Percentiles rank a stretch among this genome's conserved stretches.
Evolutionary conservation across 2,329 filamentous ascomycete genomes (phyloP).

Genomic region (Knoxdaviesia proteae): DNA sequence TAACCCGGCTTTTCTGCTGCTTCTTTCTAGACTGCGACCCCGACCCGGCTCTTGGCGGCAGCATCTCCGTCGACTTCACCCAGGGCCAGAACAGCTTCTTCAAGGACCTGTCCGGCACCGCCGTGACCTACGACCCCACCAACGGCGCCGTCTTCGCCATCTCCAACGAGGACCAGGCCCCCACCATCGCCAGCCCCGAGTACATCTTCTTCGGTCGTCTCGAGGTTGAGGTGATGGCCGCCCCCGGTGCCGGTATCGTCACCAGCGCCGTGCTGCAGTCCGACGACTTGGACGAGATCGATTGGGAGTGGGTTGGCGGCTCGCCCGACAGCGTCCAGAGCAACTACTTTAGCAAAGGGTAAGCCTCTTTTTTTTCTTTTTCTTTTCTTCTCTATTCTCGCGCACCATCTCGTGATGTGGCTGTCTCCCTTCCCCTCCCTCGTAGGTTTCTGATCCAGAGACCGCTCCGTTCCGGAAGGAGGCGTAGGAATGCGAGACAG

Average conservation of each 20-base stretch:
- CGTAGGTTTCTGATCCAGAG: too few species aligned
- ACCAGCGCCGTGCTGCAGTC: slow-evolving; percentile 81
- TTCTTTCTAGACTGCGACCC: slow-evolving; percentile 38
- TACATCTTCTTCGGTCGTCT: slow-evolving; percentile 96
- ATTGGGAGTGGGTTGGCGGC: slow-evolving; percentile 87
- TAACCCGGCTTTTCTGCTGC: not conserved
- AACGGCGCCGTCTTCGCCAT: slow-evolving; percentile 44
- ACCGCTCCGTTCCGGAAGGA: too few species aligned
- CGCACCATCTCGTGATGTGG: not conserved
- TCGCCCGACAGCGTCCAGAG: slow-evolving; percentile 57
- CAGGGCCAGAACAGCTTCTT: slow-evolving; percentile 43
- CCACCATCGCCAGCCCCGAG: slow-evolving; percentile 57
- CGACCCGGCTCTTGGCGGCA: slow-evolving; percentile 54
- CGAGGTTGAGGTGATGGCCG: slow-evolving; percentile 57
- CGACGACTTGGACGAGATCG: slow-evolving; percentile 76
- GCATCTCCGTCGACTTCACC: slow-evolving; percentile 50
- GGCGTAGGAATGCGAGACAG: too few species aligned
- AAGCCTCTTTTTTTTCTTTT: not conserved
- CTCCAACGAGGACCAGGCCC: slow-evolving; percentile 39
- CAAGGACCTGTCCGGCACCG: slow-evolving; percentile 23
- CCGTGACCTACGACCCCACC: slow-evolving; percentile 20
- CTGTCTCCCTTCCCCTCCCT: too few species aligned
- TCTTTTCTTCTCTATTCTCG: not conserved
- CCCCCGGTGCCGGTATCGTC: slow-evolving; percentile 67
- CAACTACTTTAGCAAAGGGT: slow-evolving; percentile 66